These are phyloP conservation scores for Pichia sp. DNA, from an alignment of 1,139 yeast genomes.

Conservation along the genomic window DNA sequence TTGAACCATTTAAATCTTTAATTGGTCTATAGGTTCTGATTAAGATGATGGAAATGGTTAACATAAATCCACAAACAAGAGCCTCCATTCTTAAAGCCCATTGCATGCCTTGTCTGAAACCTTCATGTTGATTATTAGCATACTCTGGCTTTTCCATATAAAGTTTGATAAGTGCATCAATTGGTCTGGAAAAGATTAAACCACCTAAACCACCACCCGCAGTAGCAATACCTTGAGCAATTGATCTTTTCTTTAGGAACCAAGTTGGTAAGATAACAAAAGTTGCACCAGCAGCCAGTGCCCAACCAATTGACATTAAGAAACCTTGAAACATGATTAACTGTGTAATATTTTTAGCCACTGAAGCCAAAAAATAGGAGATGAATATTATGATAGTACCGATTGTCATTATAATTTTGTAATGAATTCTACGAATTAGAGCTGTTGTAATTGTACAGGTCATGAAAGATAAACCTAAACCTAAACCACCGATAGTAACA, in stretches of 20 bases:
- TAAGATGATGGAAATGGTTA: constrained; percentile 35
- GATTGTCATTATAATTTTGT: constrained; percentile 34
- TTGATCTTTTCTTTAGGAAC: constrained; percentile 50
- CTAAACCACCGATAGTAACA: constrained; percentile 65
- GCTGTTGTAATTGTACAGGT: constrained; percentile 48
- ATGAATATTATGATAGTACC: constrained; percentile 50
- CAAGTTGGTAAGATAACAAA: constrained; percentile 51
- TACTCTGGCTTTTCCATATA: constrained; percentile 11
- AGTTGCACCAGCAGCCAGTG: constrained; percentile 55
- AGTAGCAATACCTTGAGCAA: constrained; percentile 49
- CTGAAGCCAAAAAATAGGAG: constrained; percentile 60
- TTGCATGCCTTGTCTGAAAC: constrained; percentile 47
- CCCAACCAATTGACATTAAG: constrained; percentile 54
- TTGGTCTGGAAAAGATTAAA: constrained; percentile 33
- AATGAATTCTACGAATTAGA: constrained; percentile 30
- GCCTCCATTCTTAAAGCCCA: constrained; percentile 67
- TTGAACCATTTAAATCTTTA: constrained; percentile 22
- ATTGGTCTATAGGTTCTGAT: constrained; percentile 41
- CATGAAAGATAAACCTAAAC: constrained; percentile 51
- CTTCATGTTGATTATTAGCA: constrained; percentile 8
- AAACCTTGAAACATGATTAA: constrained; percentile 66
- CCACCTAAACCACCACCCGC: constrained; percentile 64
- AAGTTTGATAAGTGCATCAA: constrained; percentile 34
- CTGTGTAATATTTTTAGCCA: constrained; percentile 53
- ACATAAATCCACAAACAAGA: constrained; percentile 34